Evolutionary conservation across 2,329 filamentous ascomycete genomes (phyloP), one percentile per base, ranked within the genome.

Genomic region (Aspergillus melleus): DNA sequence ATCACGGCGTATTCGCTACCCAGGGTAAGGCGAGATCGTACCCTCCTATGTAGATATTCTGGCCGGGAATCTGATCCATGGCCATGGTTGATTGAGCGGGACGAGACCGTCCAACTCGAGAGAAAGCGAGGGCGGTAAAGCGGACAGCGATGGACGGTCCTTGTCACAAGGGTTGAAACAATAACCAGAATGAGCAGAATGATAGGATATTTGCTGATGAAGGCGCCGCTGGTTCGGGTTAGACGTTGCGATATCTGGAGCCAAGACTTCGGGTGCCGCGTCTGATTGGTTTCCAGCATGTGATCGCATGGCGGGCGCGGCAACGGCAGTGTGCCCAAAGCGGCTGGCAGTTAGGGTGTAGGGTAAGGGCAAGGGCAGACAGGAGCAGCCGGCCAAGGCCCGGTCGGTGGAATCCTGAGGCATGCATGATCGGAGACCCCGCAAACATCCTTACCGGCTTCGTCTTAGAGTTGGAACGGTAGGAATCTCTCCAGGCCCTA

Each of bases 11-110:
- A 42, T 59, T 52, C 53, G 60, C 24, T 30, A 54, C 42, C 22
- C 39, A 49, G 53, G 29, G 55, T 39, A 53, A 59, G 39, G 57
- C 32, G 57, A 60, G 59, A 76, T 75, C 57, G 81, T 29, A 93
- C 91, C 91, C 90, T 77, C 91, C 90, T 66, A 95, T 88, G 75
- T 88, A 93, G 65, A 95, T 81, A 64, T 90, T 86, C 65, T 86
- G 83, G 30, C 89, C 89, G 4, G 87, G 85, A 55, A 94, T 83
- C 70, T 84, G 84, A 71, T 90, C 88, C 65, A 92, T 73, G 32
- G 76, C 72, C 74, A 77, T 77, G 47, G 29, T 64, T 55, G 16
- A 16, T 8, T 5, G 16, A 22, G 16, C 24, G 49, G 39, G 19
- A 14, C 10, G 14, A 39, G 6, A 51, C 36, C 42, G 16, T 36